phyloP scores from a whole-genome alignment of 78 protist genomes.

The Chrysochromulina tobinii region DNA sequence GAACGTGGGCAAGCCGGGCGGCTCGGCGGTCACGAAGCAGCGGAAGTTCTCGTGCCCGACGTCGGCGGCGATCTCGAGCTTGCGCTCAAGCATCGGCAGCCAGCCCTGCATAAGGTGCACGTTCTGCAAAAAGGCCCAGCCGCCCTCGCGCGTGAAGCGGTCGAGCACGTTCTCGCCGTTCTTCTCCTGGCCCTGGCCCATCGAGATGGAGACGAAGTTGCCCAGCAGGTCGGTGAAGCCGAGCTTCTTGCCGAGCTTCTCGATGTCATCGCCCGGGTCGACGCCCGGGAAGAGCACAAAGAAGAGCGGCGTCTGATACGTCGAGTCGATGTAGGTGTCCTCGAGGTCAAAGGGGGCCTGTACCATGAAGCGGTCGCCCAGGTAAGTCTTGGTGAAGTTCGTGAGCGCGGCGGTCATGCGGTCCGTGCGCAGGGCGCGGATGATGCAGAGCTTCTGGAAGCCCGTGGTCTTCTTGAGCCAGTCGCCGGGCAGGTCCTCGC shows the following conservation, averaged over 20 bases:
- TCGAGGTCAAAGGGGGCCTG: slow-evolving; percentile 39
- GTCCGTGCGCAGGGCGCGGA: slow-evolving; percentile 68
- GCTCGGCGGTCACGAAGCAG: slow-evolving; percentile 74
- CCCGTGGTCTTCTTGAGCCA: slow-evolving; percentile 20
- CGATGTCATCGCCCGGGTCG: slow-evolving; percentile 61
- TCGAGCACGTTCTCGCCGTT: slow-evolving; percentile 68
- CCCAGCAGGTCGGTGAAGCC: slow-evolving; percentile 45
- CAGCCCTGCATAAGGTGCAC: slow-evolving; percentile 64
- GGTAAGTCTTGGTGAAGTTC: not conserved
- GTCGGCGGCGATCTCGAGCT: slow-evolving; percentile 55
- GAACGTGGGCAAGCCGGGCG: slow-evolving; percentile 15
- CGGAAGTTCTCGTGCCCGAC: slow-evolving; percentile 51
- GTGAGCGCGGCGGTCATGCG: slow-evolving; percentile 57
- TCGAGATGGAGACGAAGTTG: slow-evolving; percentile 49
- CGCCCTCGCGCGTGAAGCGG: slow-evolving; percentile 46
- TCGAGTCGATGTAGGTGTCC: slow-evolving; percentile 43
- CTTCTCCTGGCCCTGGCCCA: slow-evolving; percentile 78
- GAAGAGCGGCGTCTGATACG: slow-evolving; percentile 50
- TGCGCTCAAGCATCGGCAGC: slow-evolving; percentile 66
- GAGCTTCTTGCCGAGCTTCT: slow-evolving; percentile 34
- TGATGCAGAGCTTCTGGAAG: slow-evolving; percentile 53
- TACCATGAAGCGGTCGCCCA: slow-evolving; percentile 49
- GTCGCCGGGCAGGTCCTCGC: slow-evolving; percentile 59
- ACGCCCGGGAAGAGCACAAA: slow-evolving; percentile 74
- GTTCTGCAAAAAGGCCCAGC: slow-evolving; percentile 69